Base-by-base conservation (phyloP, 2,329 filamentous ascomycete species). In the Stachybotrys elegans region DNA sequence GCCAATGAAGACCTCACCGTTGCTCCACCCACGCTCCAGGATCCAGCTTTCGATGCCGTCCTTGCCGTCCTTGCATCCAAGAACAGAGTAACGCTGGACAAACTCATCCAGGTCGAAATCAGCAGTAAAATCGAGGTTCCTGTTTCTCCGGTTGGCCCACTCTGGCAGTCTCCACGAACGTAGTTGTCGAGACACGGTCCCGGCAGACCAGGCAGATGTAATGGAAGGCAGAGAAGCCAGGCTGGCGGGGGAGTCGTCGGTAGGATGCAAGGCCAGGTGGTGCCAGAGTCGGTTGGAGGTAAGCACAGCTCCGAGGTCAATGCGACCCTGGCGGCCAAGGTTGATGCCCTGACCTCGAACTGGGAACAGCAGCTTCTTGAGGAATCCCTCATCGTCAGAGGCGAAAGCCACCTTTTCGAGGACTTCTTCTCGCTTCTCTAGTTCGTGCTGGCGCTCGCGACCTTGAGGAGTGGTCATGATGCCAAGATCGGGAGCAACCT, bases 71-170 rank as follows among this genome's bases (percentile, higher is more conserved):
- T 84, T 81, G 63, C 93, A 98, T 13, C 93, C 93, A 1, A 98
- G 76, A 6, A 80, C 73, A 5, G 82, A 74, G 61, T 96, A 98
- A 36, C 93, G 83, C 54, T 84, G 82, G 17, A 83, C 79, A 56
- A 98, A 97, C 62, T 98, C 93, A 14, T 95, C 88, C 5, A 91
- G 72, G 57, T 98, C 93, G 54, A 97, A 98, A 58, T 98, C 93
- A 2, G 91, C 89, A 0, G 93, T 98, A 65, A 95, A 98, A 61
- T 98, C 93, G 3, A 97, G 80, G 56, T 86, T 83, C 61, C 88
- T 89, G 62, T 91, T 94, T 40, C 93, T 81, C 44, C 92, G 83
- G 60, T 97, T 98, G 2, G 91, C 88, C 93, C 93, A 98, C 63
- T 98, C 93, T 0, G 93, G 86, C 14, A 98, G 73, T 57, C 93